Base-by-base conservation (phyloP, 169 alveolate genomes). In the Cryptosporidium baileyi region DNA sequence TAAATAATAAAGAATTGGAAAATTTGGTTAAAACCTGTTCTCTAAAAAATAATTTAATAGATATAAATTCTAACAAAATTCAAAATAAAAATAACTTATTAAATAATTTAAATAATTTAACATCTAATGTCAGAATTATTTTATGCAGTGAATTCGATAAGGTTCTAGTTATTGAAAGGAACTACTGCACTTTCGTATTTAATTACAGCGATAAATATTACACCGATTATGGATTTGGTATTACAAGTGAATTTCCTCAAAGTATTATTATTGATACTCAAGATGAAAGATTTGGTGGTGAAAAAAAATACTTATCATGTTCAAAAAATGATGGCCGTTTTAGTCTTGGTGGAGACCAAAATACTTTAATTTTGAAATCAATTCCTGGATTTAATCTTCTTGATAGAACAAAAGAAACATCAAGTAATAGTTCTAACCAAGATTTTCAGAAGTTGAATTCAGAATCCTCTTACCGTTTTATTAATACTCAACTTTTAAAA, bases 81-180 rank as follows among this genome's bases (percentile, higher is more conserved):
- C n/a, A n/a, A n/a, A n/a, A n/a, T n/a, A n/a, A n/a, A n/a, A n/a
- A n/a, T n/a, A n/a, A n/a, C n/a, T n/a, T n/a, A n/a, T n/a, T n/a
- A n/a, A n/a, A n/a, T n/a, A 17, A 52, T 11, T 90, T 67, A 67
- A 81, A 43, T 92, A 94, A 94, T 85, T 91, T 81, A 85, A 80
- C 43, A 81, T 91, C 61, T 88, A 89, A 60, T 92, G 92, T 47
- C 82, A 94, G 81, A 80, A 93, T 96, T 65, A 92, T 92, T 65
- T 82, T 93, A 41, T 90, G 92, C 81, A 93, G 90, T 54, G 95
- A 92, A 38, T 90, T 85, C 43, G 97, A 94, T 82, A 94, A 95
- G 91, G 92, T 96, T 22, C 88, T 95, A 54, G 93, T 92, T 40
- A 91, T 94, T 80, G 98, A 95, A 67, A 91, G 96, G 79, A 96